Conservation (phyloP, 495 filamentous ascomycete genomes). For the Aspergillus incahuasiensis region DNA sequence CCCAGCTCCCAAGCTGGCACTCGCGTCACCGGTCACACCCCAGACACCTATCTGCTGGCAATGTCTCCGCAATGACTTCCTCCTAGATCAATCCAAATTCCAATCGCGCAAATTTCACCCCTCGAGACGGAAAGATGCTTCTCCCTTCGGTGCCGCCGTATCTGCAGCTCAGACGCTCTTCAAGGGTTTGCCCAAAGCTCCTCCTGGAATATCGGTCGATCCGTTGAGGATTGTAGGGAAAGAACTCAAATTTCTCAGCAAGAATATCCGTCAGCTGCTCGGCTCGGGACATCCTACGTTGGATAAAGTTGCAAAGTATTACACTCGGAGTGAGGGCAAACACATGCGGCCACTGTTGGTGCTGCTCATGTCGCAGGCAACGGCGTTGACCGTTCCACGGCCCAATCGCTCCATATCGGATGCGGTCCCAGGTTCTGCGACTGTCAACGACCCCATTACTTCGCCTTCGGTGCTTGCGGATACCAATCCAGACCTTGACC, state of each 20-base stretch:
- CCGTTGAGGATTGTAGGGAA: constrained; percentile 81
- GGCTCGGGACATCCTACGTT: constrained; percentile 90
- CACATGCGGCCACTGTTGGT: constrained; percentile 93
- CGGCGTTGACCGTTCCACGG: constrained; percentile 67
- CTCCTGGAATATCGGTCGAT: constrained; percentile 60
- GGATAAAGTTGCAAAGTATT: constrained; percentile 96
- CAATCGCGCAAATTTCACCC: constrained; percentile 43
- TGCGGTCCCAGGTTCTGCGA: constrained; percentile 13
- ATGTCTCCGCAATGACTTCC: constrained; percentile 43
- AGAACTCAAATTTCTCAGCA: constrained; percentile 90
- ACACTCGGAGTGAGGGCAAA: constrained; percentile 94
- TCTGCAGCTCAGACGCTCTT: constrained; percentile 75
- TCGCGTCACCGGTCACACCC: constrained; percentile 31
- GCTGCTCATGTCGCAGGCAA: constrained; percentile 92
- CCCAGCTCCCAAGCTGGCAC: constrained; percentile 36
- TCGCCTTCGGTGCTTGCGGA: constrained; percentile 71
- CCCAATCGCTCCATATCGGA: constrained; percentile 31
- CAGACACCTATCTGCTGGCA: constrained; percentile 37
- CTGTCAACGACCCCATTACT: constrained; percentile 74
- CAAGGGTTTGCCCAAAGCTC: constrained; percentile 60
- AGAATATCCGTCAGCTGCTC: constrained; percentile 80
- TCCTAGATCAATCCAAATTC: constrained; percentile 19
- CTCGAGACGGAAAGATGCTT: constrained; percentile 40
- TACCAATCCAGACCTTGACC: constrained; percentile 66
- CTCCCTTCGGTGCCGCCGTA: constrained; percentile 63